Percentiles rank a stretch among this genome's conserved stretches.
Evolutionary conservation across 768 basidiomycete species (phyloP).

Genomic region (Hygrocybe coccinea): DNA sequence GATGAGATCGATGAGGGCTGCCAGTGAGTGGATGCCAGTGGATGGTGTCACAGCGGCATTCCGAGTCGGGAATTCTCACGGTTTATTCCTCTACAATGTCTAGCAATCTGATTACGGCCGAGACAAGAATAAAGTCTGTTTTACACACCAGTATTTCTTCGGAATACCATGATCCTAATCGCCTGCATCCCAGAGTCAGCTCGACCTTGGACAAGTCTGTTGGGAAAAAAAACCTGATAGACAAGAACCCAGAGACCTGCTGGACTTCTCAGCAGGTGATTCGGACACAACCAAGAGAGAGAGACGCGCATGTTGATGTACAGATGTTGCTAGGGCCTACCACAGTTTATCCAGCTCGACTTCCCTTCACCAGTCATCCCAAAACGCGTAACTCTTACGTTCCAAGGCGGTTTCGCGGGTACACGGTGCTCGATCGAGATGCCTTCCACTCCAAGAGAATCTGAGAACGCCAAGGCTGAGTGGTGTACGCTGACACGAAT

Average conservation of each 20-base stretch:
- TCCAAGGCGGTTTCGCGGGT: conserved; percentile 85
- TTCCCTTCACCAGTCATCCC: conserved; percentile 57
- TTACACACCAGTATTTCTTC: conserved; percentile 17
- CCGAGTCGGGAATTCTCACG: background rate
- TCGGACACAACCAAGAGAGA: background rate
- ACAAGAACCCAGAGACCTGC: conserved; percentile 72
- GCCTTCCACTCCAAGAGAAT: conserved; percentile 22
- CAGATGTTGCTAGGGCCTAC: conserved; percentile 53
- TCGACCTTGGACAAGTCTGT: conserved; percentile 72
- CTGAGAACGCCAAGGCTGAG: conserved; percentile 24
- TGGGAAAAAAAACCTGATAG: conserved; percentile 65
- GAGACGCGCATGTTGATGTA: conserved; percentile 1
- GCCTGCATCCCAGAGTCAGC: conserved; percentile 53
- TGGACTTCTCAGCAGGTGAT: conserved; percentile 78
- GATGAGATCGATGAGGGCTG: no score
- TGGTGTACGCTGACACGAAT: conserved; percentile 54
- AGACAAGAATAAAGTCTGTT: conserved; percentile 47
- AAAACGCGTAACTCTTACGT: conserved; percentile 55
- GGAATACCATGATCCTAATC: conserved; percentile 2
- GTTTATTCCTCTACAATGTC: conserved; percentile 20
- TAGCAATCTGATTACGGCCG: conserved; percentile 38
- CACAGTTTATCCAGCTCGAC: conserved; percentile 66
- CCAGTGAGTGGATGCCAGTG: no score
- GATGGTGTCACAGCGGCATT: no score
- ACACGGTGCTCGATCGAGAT: conserved; percentile 53